Conservation (phyloP, 495 filamentous ascomycete genomes). For the Friedmanniomyces simplex region DNA sequence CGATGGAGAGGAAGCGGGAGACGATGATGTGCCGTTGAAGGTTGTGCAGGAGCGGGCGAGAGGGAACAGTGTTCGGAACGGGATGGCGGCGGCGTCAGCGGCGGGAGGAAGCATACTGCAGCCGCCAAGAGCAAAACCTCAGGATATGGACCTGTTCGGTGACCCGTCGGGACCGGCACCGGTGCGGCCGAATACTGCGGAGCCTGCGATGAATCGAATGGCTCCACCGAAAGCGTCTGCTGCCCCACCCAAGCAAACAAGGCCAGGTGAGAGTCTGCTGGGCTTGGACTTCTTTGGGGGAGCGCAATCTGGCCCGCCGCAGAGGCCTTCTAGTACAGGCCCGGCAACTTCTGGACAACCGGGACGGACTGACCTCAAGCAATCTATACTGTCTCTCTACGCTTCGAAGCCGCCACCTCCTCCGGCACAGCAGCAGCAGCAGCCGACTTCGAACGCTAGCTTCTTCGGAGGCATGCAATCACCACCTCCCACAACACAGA, state of each 20-base stretch:
- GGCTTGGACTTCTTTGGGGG: constrained; percentile 89
- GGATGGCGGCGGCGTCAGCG: not conserved
- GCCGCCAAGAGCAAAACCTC: constrained; percentile 4
- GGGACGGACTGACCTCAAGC: constrained; percentile 88
- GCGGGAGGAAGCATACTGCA: not conserved
- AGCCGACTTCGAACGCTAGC: constrained; percentile 48
- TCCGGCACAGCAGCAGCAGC: constrained; percentile 49
- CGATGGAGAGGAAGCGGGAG: constrained; percentile 40
- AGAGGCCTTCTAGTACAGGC: constrained; percentile 59
- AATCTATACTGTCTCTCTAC: constrained; percentile 92
- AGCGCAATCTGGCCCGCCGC: constrained; percentile 49
- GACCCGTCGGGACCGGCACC: constrained; percentile 48
- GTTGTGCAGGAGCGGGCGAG: constrained; percentile 65
- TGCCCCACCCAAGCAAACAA: constrained; percentile 53
- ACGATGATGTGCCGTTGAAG: constrained; percentile 72
- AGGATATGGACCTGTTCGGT: constrained; percentile 51
- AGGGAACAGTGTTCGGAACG: constrained; percentile 16
- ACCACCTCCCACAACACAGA: constrained; percentile 30
- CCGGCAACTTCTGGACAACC: constrained; percentile 42
- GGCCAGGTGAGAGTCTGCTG: constrained; percentile 73
- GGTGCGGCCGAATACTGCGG: constrained; percentile 55
- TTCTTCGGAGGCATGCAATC: constrained; percentile 61
- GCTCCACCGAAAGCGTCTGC: constrained; percentile 55
- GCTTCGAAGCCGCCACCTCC: constrained; percentile 49
- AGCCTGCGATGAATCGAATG: constrained; percentile 40